Conservation (phyloP, 2,329 filamentous ascomycete genomes). For the Didymella pomorum region DNA sequence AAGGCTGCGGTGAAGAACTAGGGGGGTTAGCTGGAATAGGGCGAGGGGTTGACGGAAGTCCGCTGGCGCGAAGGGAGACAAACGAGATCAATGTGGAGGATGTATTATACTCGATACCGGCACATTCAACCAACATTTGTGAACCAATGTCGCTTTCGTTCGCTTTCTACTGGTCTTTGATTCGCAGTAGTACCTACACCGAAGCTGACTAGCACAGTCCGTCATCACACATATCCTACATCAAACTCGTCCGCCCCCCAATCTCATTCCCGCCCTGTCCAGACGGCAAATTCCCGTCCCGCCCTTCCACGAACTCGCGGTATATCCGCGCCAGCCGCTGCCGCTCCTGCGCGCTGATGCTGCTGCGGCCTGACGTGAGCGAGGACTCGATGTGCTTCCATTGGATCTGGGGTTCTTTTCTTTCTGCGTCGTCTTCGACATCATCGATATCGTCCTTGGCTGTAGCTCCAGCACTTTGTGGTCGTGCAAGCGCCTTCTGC, state of each 20-base stretch:
- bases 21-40: no score
- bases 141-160: no score
- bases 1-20: not conserved
- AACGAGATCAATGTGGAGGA: no score
- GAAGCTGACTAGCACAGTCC: no score
- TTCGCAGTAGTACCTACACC: no score
- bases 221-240: no score
- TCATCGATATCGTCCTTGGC: conserved; percentile 19
- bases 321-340: conserved; percentile 82
- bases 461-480: conserved; percentile 14
- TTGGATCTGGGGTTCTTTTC: conserved; percentile 77
- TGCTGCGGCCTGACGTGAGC: conserved; percentile 78
- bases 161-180: no score
- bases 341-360: conserved; percentile 81
- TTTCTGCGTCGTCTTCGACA: conserved; percentile 34
- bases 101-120: no score
- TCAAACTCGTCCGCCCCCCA: conserved; percentile 89
- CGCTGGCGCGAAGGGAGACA: no score
- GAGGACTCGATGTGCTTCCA: conserved; percentile 86
- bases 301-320: conserved; percentile 86
- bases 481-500: conserved; percentile 59
- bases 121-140: no score
- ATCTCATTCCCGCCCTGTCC: conserved; percentile 92
- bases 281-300: conserved; percentile 94
- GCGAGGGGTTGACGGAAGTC: no score